These are phyloP conservation scores for Clitoria ternatea DNA, from an alignment of 306 rosid species.

Conservation along the genomic window DNA sequence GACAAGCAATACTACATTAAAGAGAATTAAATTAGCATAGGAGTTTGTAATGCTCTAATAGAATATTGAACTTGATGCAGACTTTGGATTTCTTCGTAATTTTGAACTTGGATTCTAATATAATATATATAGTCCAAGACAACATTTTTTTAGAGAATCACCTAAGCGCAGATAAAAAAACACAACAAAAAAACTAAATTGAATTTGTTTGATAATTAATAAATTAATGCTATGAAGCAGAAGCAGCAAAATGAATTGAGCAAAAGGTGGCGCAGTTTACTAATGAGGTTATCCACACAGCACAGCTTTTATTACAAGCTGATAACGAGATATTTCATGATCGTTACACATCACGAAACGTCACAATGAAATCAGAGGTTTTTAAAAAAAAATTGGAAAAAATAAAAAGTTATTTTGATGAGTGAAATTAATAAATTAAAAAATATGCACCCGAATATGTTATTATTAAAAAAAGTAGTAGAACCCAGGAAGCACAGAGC, in stretches of 20 bases:
- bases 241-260: slow-evolving; percentile 16
- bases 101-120: no score
- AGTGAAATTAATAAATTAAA: no score
- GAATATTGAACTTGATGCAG: neutral
- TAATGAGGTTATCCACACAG: neutral
- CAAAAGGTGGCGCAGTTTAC: neutral
- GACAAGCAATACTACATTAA: neutral
- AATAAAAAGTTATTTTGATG: no score
- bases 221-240: no score
- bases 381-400: neutral
- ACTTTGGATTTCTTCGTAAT: neutral
- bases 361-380: neutral
- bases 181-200: neutral
- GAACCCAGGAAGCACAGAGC: slow-evolving; percentile 21
- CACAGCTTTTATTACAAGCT: slow-evolving; percentile 16
- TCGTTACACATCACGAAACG: slow-evolving; percentile 18
- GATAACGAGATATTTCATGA: slow-evolving; percentile 20
- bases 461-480: neutral
- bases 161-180: neutral
- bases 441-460: no score
- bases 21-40: neutral
- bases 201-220: neutral
- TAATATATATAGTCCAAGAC: no score
- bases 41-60: neutral
- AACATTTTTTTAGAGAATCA: no score